Evolutionary conservation across 2,329 filamentous ascomycete species (phyloP).

Genomic region (Elsinoe fawcettii): DNA sequence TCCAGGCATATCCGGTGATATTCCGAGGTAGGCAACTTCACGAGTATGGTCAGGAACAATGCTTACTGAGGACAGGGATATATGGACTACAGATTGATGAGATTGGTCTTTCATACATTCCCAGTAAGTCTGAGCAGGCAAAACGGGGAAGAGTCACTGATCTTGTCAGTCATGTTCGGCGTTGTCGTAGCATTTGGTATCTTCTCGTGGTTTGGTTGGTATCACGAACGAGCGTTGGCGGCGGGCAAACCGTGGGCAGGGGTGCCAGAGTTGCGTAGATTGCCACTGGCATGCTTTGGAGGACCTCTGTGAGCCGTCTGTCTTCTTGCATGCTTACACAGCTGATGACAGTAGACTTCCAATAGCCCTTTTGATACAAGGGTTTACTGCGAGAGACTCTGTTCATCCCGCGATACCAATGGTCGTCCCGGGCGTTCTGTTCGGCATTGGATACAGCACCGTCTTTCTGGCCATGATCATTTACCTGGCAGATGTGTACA

Average conservation of each 20-base stretch:
- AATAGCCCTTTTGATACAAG: not conserved
- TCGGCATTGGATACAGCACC: not conserved
- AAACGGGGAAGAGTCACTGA: not conserved
- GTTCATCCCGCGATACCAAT: not conserved
- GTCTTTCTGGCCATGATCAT: slow-evolving; percentile 4
- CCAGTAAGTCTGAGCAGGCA: not conserved
- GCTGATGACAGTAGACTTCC: not conserved
- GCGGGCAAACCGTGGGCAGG: not conserved
- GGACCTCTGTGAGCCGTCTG: not conserved
- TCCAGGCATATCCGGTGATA: slow-evolving; percentile 40
- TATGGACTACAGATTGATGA: slow-evolving; percentile 1
- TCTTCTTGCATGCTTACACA: no score
- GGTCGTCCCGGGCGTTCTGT: slow-evolving; percentile 13
- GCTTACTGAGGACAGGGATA: not conserved
- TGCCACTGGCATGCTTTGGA: not conserved
- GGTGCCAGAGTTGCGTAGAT: not conserved
- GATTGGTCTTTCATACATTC: not conserved
- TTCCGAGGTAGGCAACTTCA: slow-evolving; percentile 27
- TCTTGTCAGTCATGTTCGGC: not conserved
- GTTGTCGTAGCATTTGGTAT: not conserved
- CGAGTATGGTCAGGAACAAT: not conserved
- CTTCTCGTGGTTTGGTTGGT: not conserved
- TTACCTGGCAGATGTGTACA: slow-evolving; percentile 3
- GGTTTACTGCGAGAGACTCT: not conserved
- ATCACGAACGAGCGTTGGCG: not conserved